These are phyloP conservation scores for Saccharomyces hybrid DNA, from an alignment of 1,139 yeast genomes.

Conservation along the genomic window DNA sequence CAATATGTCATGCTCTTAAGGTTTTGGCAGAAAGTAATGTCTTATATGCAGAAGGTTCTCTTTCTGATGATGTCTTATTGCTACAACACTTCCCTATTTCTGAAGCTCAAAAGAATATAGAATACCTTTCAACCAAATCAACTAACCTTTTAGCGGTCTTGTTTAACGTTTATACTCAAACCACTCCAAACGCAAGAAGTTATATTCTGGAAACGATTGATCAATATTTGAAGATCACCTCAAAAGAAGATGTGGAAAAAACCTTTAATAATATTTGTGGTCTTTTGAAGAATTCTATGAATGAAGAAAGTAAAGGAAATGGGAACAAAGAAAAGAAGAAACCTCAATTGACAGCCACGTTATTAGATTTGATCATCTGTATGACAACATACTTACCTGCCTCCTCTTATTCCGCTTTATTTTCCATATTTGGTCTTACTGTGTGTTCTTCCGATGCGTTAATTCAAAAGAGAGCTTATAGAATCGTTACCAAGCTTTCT, in stretches of 20 bases:
- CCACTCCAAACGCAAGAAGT: slow-evolving; percentile 75
- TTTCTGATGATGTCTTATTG: slow-evolving; percentile 48
- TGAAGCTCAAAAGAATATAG: slow-evolving; percentile 49
- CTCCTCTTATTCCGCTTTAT: slow-evolving; percentile 61
- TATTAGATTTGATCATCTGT: slow-evolving; percentile 84
- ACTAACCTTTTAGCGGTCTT: slow-evolving; percentile 75
- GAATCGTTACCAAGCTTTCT: slow-evolving; percentile 62
- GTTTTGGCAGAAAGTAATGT: slow-evolving; percentile 70
- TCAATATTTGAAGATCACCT: slow-evolving; percentile 62
- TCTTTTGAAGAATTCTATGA: slow-evolving; percentile 66
- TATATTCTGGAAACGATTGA: slow-evolving; percentile 82
- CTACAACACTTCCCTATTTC: slow-evolving; percentile 53
- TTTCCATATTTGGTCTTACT: slow-evolving; percentile 68
- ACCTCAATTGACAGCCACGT: slow-evolving; percentile 59
- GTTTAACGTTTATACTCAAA: slow-evolving; percentile 84
- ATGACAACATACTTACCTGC: slow-evolving; percentile 78
- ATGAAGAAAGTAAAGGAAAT: slow-evolving; percentile 41
- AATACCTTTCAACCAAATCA: slow-evolving; percentile 57
- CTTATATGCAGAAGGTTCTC: slow-evolving; percentile 52
- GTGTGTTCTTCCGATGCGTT: slow-evolving; percentile 53
- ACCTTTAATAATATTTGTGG: slow-evolving; percentile 85
- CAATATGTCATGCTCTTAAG: slow-evolving; percentile 74
- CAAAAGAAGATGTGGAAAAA: slow-evolving; percentile 53
- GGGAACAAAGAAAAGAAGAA: slow-evolving; percentile 26
- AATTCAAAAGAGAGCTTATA: slow-evolving; percentile 83